Conservation (phyloP, 371 early-diverging fungal species). For the Lichtheimia corymbifera region DNA sequence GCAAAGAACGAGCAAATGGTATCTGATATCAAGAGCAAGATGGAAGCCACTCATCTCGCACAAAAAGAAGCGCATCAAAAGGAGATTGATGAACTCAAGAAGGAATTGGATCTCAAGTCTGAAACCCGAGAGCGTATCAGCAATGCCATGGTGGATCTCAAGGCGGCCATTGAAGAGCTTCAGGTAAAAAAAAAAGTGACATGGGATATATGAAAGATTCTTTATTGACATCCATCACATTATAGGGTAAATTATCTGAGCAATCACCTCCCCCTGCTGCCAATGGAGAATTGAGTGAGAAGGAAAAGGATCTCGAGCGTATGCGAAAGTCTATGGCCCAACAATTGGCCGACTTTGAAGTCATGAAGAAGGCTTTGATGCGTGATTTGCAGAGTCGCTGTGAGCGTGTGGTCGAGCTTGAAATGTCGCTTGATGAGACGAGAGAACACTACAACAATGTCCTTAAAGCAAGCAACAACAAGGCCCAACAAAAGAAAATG, state of each 20-base stretch:
- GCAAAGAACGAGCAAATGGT: constrained; percentile 71
- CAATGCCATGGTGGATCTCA: constrained; percentile 57
- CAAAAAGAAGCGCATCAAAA: constrained; percentile 78
- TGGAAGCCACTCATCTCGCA: constrained; percentile 82
- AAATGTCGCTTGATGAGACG: constrained; percentile 91
- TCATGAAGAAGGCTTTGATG: constrained; percentile 96
- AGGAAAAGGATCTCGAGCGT: constrained; percentile 81
- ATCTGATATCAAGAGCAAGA: constrained; percentile 77
- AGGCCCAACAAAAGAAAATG: constrained; percentile 92
- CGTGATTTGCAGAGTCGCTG: constrained; percentile 93
- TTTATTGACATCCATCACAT: not conserved
- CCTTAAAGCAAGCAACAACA: constrained; percentile 77
- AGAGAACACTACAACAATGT: constrained; percentile 89
- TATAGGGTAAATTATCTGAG: constrained; percentile 28
- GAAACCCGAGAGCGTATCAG: constrained; percentile 72
- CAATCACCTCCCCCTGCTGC: constrained; percentile 6
- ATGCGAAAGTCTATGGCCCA: constrained; percentile 91
- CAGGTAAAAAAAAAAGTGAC: no score
- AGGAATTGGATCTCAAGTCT: constrained; percentile 67
- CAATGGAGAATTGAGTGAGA: constrained; percentile 34
- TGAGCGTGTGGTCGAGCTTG: constrained; percentile 93
- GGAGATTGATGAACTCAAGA: constrained; percentile 77
- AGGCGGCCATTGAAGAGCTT: constrained; percentile 69
- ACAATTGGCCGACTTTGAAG: constrained; percentile 91
- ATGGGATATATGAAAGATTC: not conserved